Base-by-base conservation (phyloP, 2,329 filamentous ascomycete species). In the Phialocephala sp. region DNA sequence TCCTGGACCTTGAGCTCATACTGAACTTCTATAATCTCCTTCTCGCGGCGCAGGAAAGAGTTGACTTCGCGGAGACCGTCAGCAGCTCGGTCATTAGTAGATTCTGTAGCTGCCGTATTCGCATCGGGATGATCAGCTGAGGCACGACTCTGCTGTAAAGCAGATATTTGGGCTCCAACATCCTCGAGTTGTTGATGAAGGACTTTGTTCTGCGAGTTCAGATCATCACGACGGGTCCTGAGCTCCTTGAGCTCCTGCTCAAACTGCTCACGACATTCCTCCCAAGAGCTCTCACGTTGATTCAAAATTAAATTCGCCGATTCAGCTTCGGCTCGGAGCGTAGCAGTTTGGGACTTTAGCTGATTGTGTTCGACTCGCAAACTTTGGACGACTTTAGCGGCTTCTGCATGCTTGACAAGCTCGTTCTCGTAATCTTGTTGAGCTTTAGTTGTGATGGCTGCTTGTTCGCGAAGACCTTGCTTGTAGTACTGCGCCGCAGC, bases 1-100 rank as follows among this genome's bases (percentile, higher is more conserved):
- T 99, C 95, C 73, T 97, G 92, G 0, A 89, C 85, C 73, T 94
- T 94, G 54, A 98, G 84, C 72, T 97, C 94, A 73, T 93, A 91
- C 75, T 98, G 94, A n/a, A 97, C 92, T 72, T 99, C 94, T 9
- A 97, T 86, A 70, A 99, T 98, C 76, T 98, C 95, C 82, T 98
- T 99, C 80, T 99, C 96, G 50, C 93, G 91, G 55, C 94, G 90
- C 67, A 99, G 82, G 77, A 95, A 99, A 68, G 87, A 91, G 79
- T 97, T 96, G 64, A 99, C 87, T 74, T 98, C 94, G 68, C 95
- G 91, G 11, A 97, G 86, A 61, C 91, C 92, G 70, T 93, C 91
- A 11, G 89, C 81, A 47, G 87, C 88, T 41, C 87, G 82, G 59
- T 87, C 84, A 4, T 86, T 80, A 8, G 83, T 79, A 18, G 84